phyloP scores from a whole-genome alignment of 2,329 filamentous ascomycete genomes.

The Epicoccum nigrum region DNA sequence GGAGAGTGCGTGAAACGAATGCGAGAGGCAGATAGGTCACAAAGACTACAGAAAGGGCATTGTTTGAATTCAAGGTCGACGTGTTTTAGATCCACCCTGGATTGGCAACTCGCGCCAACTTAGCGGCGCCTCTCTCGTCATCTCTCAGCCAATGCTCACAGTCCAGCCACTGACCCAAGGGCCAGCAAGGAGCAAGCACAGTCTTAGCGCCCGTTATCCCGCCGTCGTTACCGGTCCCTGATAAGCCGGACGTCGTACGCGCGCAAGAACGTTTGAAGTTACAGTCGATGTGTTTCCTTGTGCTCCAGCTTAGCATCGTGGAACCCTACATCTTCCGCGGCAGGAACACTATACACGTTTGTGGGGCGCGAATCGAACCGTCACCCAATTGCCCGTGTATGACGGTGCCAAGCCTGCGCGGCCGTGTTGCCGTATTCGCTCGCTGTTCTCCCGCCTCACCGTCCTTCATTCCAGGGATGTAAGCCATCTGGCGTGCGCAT shows the following conservation, averaged over 20 bases:
- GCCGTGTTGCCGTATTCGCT: slow-evolving; percentile 6
- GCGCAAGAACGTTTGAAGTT: neutral
- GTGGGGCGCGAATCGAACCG: slow-evolving; percentile 7
- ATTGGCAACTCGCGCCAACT: slow-evolving; percentile 1
- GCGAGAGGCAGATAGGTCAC: slow-evolving; percentile 7
- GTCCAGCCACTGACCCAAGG: neutral
- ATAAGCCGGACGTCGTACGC: neutral
- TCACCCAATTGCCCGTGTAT: slow-evolving; percentile 8
- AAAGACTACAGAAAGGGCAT: slow-evolving; percentile 6
- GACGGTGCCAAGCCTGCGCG: slow-evolving; percentile 11
- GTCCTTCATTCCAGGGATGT: slow-evolving; percentile 6
- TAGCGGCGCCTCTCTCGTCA: slow-evolving; percentile 16
- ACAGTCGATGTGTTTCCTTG: neutral
- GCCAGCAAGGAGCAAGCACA: neutral
- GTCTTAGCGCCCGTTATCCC: slow-evolving; percentile 11
- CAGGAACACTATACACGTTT: slow-evolving; percentile 7
- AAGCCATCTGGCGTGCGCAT: neutral
- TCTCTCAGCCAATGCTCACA: slow-evolving; percentile 8
- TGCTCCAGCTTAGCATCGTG: neutral
- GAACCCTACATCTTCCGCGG: slow-evolving; percentile 2
- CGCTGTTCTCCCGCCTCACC: neutral
- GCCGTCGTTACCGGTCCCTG: neutral
- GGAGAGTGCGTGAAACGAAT: slow-evolving; percentile 11
- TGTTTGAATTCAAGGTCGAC: slow-evolving; percentile 10
- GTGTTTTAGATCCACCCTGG: slow-evolving; percentile 14